Base-by-base conservation (phyloP, 2,329 filamentous ascomycete genomes). In the Fusarium sp. region DNA sequence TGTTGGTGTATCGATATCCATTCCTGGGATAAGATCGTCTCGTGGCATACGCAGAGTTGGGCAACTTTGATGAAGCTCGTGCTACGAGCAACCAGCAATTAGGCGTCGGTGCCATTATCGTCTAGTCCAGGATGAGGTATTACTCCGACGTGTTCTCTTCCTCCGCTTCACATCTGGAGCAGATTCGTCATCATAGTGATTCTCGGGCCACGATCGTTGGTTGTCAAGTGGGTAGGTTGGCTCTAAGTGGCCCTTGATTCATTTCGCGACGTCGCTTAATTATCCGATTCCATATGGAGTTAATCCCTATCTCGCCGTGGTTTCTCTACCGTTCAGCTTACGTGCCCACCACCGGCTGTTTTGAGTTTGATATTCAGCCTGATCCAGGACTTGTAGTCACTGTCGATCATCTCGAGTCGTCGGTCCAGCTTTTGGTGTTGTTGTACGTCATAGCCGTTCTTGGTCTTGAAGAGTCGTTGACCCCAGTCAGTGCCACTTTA, bases 401-500 rank as follows among this genome's bases (percentile, higher is more conserved):
- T 8, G 38, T 8, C 31, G 29, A 29, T 33, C 42, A n/a, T n/a
- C 31, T 61, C 35, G 64, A 35, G 38, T 45, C 5, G 18, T 31
- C 6, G 18, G 29, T 18, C 9, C 47, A 36, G n/a, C 29, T 13
- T 11, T 14, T 27, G 25, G 11, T 45, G 14, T 45, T 38, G n/a
- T 57, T 25, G 60, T 56, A 65, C 63, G 47, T 70, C 63, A 54
- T 66, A 36, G 50, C 63, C 65, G 33, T 45, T 54, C 29, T 65
- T 40, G 58, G 61, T 69, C 61, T 69, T 66, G 59, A 66, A 52
- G 6, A 72, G 64, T 58, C 66, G 27, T 52, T 27, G 70, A 40
- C 66, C 75, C 65, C 65, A 52, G 70, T 70, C 63, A 63, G 75
- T 71, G 63, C 73, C 68, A 77, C 75, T 68, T 50, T 77, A 63